Conservation (phyloP, 345 rosid species). For the Lumnitzera racemosa region DNA sequence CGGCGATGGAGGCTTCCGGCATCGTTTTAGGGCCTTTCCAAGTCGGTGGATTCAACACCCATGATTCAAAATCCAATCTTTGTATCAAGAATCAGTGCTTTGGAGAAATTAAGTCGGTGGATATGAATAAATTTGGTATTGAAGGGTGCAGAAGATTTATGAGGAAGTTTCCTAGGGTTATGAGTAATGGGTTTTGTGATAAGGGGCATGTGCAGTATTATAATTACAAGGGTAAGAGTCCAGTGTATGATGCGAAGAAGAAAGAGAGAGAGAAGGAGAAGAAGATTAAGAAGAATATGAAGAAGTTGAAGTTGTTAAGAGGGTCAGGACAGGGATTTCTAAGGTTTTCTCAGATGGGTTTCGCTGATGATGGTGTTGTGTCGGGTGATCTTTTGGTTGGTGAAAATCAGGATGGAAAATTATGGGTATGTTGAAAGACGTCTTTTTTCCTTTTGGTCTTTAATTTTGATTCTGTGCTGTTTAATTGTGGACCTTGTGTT, state of each 20-base stretch:
- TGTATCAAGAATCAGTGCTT: neutral
- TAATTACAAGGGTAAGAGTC: conserved; percentile 3
- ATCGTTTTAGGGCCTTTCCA: conserved; percentile 22
- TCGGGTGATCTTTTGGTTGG: conserved; percentile 18
- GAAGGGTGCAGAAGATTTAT: too few relatives aligned
- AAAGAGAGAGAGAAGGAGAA: conserved; percentile 16
- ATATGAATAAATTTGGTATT: too few relatives aligned
- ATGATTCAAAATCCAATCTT: neutral
- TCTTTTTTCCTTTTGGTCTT: neutral
- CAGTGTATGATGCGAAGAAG: conserved; percentile 16
- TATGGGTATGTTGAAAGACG: conserved; percentile 29
- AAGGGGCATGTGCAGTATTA: conserved; percentile 34
- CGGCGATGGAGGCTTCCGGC: conserved; percentile 14
- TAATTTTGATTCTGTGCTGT: neutral
- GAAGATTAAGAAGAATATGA: conserved; percentile 29
- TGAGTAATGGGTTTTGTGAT: conserved; percentile 24
- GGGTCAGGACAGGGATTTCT: conserved; percentile 37
- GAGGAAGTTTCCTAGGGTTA: conserved; percentile 1
- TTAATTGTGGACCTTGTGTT: neutral
- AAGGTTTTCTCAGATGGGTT: conserved; percentile 27
- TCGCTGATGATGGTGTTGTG: conserved; percentile 23
- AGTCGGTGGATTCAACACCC: neutral
- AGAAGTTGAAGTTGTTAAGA: conserved; percentile 38
- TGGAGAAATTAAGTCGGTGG: too few relatives aligned
- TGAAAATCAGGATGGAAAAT: conserved; percentile 29